Percentiles rank a stretch among this genome's conserved stretches.
These are phyloP conservation scores for Alternaria incomplexa DNA, from an alignment of 2,329 filamentous ascomycete species.

Conservation along the genomic window DNA sequence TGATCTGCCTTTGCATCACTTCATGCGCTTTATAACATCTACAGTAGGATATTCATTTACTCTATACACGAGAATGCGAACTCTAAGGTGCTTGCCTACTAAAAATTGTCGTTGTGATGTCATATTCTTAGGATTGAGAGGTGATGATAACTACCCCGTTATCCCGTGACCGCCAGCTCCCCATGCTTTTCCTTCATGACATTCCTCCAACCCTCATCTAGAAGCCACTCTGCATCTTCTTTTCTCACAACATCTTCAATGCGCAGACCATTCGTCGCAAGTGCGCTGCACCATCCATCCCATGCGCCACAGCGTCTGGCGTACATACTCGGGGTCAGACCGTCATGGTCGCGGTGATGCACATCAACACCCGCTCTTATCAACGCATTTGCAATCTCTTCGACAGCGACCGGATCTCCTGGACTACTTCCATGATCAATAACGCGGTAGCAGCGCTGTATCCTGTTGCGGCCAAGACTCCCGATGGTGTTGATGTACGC, in stretches of 20 bases:
- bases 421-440: neutral
- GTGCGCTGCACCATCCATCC: conserved; percentile 10
- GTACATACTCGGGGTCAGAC: conserved; percentile 5
- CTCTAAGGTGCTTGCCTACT: too few species aligned
- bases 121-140: neutral
- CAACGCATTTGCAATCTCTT: neutral
- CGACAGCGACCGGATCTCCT: neutral
- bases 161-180: neutral
- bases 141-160: neutral
- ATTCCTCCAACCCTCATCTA: neutral
- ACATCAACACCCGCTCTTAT: conserved; percentile 1
- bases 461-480: conserved; percentile 2
- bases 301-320: neutral
- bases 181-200: conserved; percentile 1
- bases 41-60: too few species aligned
- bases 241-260: conserved; percentile 3
- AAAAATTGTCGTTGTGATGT: neutral
- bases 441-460: neutral
- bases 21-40: neutral
- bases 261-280: neutral
- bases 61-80: too few species aligned
- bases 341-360: neutral
- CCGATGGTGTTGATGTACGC: conserved; percentile 1
- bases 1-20: neutral
- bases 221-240: conserved; percentile 7